Base-by-base conservation (phyloP, 768 basidiomycete species). In the Mycena albidolilacea region DNA sequence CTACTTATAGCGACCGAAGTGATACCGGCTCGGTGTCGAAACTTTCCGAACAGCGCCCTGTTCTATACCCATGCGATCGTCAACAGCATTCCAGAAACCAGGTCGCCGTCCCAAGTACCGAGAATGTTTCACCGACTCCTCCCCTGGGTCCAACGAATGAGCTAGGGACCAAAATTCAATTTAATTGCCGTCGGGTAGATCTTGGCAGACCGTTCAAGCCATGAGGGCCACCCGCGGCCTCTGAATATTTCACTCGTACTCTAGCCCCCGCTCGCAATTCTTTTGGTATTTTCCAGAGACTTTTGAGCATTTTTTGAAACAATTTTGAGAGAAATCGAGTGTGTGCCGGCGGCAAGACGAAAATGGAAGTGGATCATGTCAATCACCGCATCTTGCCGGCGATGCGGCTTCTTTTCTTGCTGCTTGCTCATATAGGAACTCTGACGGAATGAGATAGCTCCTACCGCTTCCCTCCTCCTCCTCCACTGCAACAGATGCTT, bases 111-210 rank as follows among this genome's bases (percentile, higher is more conserved):
- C 64, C 8, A 21, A 21, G 8, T 21, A 35, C 72, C 72, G 72
- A 64, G 23, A 54, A 5, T 65, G 72, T 73, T 73, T 73, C 72
- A 39, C 72, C 72, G 72, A 73, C 3, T 41, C 63, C 23, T 38
- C 30, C 30, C 4, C 30, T 4, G 4, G 3, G 17, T 59, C 50
- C n/a, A 37, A 21, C 57, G 46, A 64, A 46, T 43, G 11, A 67
- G 10, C 71, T 67, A 11, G 21, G 39, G 7, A 37, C 10, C 23
- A 15, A 73, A 73, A 57, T 41, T 55, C 41, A 73, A 57, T 41
- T 48, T 55, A 73, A 66, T 52, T 71, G 14, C 17, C 23, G n/a
- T 11, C 48, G 1, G 8, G 8, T 52, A 12, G 14, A 39, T 46
- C 5, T 37, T 37, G 43, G n/a, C 1, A 15, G 41, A 30, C 30